Base-by-base conservation (phyloP, 2,329 filamentous ascomycete genomes). In the Trichoderma sp. region DNA sequence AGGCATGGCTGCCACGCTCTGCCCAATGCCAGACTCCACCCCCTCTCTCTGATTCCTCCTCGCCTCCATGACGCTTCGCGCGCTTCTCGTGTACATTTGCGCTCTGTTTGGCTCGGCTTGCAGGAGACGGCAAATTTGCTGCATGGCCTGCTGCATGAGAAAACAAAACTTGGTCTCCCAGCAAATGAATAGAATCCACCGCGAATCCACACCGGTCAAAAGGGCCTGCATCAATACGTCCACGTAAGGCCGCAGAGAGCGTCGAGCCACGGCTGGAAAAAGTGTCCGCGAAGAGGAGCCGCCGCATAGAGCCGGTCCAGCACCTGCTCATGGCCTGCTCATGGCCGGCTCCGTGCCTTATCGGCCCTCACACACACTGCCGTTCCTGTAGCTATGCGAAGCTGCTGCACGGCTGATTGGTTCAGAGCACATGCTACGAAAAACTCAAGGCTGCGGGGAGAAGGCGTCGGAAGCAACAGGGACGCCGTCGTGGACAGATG, bases 41-140 rank as follows among this genome's bases (percentile, higher is more conserved):
- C 37, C 32, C 22, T 45, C 42, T 52, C 29, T 63, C 19, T 42
- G 42, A 63, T 63, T 15, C 22, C 29, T 22, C 29, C 37, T 52
- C n/a, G 59, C 59, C 59, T 63, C 48, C 32, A 19, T 63, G 59
- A 63, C 45, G 59, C 48, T 52, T 34, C 22, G 42, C 59, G 59
- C 32, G 32, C 13, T 50, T 52, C 59, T 52, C 59, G 59, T 39
- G 22, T 39, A 45, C 45, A 53, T 52, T n/a, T n/a, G n/a, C n/a
- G n/a, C n/a, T 39, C 34, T 52, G 17, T 25, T 35, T 48, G 42
- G 58, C 27, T 22, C 39, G n/a, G 58, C 45, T 37, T 39, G 59
- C 45, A 52, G 32, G 19, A 27, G 45, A 35, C n/a, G 32, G 32
- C 34, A 37, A 52, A 39, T 63, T 19, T 32, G 59, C 22, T 63